Percentiles rank a stretch among this genome's conserved stretches.
These are phyloP conservation scores for Mycosphaerella arachidis DNA, from an alignment of 2,329 filamentous ascomycete species.

Conservation along the genomic window DNA sequence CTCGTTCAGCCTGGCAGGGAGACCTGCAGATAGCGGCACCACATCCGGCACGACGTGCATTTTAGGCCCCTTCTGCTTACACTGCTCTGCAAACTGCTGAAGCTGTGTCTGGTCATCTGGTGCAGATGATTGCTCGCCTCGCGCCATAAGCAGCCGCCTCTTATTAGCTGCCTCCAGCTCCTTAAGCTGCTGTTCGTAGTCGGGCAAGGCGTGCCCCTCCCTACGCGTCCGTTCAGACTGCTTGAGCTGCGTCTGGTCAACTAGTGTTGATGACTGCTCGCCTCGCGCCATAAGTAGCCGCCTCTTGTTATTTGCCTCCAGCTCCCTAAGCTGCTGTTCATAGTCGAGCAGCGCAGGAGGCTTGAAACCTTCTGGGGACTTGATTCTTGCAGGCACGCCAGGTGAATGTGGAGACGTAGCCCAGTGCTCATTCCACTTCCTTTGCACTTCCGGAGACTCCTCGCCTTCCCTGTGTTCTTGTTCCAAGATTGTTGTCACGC, in stretches of 20 bases:
- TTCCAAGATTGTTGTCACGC: neutral
- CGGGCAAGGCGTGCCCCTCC: slow-evolving; percentile 49
- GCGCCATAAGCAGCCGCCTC: neutral
- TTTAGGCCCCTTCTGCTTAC: neutral
- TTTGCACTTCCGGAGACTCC: neutral
- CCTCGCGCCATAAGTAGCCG: neutral
- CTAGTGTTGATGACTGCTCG: neutral
- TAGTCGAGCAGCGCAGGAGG: slow-evolving; percentile 60
- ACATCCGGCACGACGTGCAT: neutral
- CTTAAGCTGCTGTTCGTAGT: slow-evolving; percentile 83
- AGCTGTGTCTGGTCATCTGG: neutral
- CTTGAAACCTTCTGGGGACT: neutral
- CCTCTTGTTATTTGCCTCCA: slow-evolving; percentile 46
- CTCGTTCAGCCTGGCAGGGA: neutral
- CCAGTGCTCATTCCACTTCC: neutral
- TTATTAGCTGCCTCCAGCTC: slow-evolving; percentile 52
- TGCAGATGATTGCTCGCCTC: neutral
- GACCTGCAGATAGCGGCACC: neutral
- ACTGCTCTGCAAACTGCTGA: neutral
- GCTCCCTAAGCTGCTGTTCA: slow-evolving; percentile 76
- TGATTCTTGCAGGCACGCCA: neutral
- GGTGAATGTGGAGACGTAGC: neutral
- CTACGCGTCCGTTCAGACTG: neutral
- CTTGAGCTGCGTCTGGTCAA: neutral
- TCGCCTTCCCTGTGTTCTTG: neutral